Conservation (phyloP, 1,284 basidiomycete species). For the Cryptococcus depauperatus region DNA sequence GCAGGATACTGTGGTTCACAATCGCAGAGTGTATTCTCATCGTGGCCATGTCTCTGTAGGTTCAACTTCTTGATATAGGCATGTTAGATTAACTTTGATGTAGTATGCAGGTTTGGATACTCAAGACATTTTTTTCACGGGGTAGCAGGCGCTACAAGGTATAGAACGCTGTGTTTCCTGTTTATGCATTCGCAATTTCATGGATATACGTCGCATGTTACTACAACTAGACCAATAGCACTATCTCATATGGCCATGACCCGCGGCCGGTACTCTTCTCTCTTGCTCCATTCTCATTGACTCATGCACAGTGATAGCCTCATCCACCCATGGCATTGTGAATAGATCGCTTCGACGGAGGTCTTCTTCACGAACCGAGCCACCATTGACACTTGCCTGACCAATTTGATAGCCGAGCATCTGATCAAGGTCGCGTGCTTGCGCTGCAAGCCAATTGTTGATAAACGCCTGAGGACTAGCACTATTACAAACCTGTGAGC, state of each 20-base stretch:
- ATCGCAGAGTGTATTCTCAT: constrained; percentile 67
- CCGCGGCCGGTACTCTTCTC: not conserved
- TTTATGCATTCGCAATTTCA: not conserved
- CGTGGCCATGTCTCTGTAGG: constrained; percentile 62
- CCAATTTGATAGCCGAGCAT: constrained; percentile 71
- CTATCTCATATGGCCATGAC: constrained; percentile 2
- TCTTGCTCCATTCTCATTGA: constrained; percentile 31
- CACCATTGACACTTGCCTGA: constrained; percentile 50
- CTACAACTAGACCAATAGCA: not conserved
- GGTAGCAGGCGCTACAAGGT: constrained; percentile 55
- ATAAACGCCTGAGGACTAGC: constrained; percentile 56
- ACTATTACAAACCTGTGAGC: too few species aligned
- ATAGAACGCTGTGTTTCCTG: not conserved
- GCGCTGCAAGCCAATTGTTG: constrained; percentile 80
- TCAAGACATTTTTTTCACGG: constrained; percentile 88
- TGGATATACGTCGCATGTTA: not conserved
- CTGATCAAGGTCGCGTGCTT: constrained; percentile 80
- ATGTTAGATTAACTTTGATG: not conserved
- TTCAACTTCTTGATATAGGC: constrained; percentile 33
- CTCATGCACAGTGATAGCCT: constrained; percentile 44
- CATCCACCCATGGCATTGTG: constrained; percentile 67
- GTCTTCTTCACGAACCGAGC: constrained; percentile 71
- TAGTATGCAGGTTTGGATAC: constrained; percentile 79
- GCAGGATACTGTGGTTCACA: constrained; percentile 77
- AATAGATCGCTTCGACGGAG: constrained; percentile 82